phyloP scores from a whole-genome alignment of 257 asterid species.

The Fraxinus cuspidata region DNA sequence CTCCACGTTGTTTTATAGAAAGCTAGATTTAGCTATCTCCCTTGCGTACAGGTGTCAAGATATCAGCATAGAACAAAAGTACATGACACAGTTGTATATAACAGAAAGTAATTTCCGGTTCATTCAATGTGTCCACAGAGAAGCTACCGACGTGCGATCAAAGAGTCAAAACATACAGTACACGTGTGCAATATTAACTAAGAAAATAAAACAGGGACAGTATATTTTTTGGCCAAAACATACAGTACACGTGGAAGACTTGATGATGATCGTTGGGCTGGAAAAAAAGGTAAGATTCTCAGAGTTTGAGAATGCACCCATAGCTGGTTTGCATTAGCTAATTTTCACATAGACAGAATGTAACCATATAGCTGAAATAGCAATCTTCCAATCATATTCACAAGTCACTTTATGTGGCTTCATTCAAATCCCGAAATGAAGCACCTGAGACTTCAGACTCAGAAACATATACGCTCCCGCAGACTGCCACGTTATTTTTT shows the following conservation, averaged over 20 bases:
- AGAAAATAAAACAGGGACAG: background rate
- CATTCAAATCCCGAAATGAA: background rate
- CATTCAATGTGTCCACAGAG: background rate
- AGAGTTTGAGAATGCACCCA: background rate
- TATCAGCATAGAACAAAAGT: background rate
- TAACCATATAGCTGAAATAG: background rate
- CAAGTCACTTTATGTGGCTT: background rate
- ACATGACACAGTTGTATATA: background rate
- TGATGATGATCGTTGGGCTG: background rate
- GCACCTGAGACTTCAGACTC: slow-evolving; percentile 2
- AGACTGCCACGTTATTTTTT: too few species aligned
- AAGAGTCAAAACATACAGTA: background rate
- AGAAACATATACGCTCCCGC: background rate
- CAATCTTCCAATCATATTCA: background rate
- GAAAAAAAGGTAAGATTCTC: background rate
- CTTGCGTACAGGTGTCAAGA: background rate
- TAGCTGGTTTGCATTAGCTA: background rate
- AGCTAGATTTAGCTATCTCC: background rate
- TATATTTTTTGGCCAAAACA: slow-evolving; percentile 7
- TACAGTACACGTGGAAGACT: background rate
- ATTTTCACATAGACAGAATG: background rate
- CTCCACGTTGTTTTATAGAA: background rate
- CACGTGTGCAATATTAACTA: background rate
- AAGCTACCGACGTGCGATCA: background rate
- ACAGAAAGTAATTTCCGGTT: background rate